Evolutionary conservation across 225 moss, liverwort and hornwort genomes (phyloP), one percentile per base, ranked within the genome.

Genomic region (Climacium dendroides): DNA sequence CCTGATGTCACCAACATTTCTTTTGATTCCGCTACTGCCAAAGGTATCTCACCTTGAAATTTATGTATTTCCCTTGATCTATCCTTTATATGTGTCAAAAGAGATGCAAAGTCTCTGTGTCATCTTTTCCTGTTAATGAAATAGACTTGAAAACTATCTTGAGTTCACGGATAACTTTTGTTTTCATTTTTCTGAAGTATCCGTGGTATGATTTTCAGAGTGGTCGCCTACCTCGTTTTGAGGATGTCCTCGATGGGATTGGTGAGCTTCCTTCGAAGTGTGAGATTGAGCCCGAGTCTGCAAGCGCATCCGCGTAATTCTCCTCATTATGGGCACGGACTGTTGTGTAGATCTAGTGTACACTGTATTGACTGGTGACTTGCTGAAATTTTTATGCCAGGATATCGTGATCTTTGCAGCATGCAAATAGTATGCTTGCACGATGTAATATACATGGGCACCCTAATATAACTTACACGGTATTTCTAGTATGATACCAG

Each of bases 141-240:
- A 53, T 30, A 29, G 39, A 53, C 53, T 62, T 28, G 62, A 52
- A 74, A 62, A 50, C 19, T 62, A 14, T 37, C 32, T 60, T 74
- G 74, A 53, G 67, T 39, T 53, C 3, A 67, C 17, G 4, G 67
- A 60, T 83, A 25, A 12, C 3, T 71, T 10, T 45, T 72, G 41
- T 85, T 37, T 71, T 64, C 35, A 26, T 79, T n/a, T 78, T 72
- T 26, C 65, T 37, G 57, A 72, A 47, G 13, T 48, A 28, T n/a
- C 61, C 67, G 55, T 63, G 78, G 37, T 82, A 57, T 86, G 88
- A 77, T 84, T 81, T 66, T 20, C 91, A 92, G 93, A 92, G 29
- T 59, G 93, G 92, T 66, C 92, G 92, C 67, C 87, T 94, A 34
- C 93, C 93, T 79, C 90, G 93, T 73, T 94, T 94, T 87, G 93